phyloP scores from a whole-genome alignment of 1,139 yeast species.

The Candida albicans region DNA sequence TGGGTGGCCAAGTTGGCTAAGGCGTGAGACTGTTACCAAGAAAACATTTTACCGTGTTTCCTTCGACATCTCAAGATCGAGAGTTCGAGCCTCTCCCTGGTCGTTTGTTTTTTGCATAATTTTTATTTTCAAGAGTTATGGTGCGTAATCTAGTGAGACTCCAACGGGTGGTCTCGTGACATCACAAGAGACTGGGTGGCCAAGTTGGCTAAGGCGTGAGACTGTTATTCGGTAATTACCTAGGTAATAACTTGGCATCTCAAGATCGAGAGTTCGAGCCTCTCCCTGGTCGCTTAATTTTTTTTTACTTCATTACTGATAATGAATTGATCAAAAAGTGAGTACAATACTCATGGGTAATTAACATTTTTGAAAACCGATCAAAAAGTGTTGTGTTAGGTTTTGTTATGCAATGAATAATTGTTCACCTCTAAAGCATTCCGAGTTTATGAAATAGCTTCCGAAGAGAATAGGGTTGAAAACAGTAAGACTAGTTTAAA shows the following conservation, averaged over 20 bases:
- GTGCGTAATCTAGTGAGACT: not conserved
- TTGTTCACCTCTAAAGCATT: no score
- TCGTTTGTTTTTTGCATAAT: conserved; percentile 13
- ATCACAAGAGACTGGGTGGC: conserved; percentile 46
- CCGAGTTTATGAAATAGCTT: no score
- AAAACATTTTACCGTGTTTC: not conserved
- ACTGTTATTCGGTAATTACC: conserved; percentile 37
- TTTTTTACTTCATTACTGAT: not conserved
- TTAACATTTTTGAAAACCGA: no score
- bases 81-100: conserved; percentile 54
- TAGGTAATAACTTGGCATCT: conserved; percentile 25
- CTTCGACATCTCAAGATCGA: conserved; percentile 48
- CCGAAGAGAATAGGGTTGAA: no score
- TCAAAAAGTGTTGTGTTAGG: no score
- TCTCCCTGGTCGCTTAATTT: conserved; percentile 31
- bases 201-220: conserved; percentile 63
- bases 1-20: conserved; percentile 62
- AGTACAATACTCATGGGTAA: no score
- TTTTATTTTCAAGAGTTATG: not conserved
- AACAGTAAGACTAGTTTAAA: no score
- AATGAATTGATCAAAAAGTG: no score
- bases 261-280: conserved; percentile 61
- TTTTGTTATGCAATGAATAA: no score
- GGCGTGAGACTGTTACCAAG: conserved; percentile 55
- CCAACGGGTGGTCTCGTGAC: not conserved